phyloP scores from a whole-genome alignment of 2,329 filamentous ascomycete species.

The Ophiocordyceps camponoti-leonardi region DNA sequence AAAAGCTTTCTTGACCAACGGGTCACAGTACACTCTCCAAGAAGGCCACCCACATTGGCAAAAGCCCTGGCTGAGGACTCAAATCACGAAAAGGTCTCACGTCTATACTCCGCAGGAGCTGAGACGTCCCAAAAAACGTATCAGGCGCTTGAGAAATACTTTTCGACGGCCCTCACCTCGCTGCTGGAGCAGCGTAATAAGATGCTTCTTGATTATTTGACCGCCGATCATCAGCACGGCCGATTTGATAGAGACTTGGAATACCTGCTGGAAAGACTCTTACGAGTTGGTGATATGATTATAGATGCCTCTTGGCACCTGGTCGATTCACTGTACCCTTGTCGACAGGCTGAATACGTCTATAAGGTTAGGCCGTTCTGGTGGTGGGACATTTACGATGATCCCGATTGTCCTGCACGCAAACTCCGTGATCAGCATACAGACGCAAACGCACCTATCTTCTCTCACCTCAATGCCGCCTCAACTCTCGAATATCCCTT shows the following conservation, averaged over 20 bases:
- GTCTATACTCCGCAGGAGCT: slow-evolving; percentile 10
- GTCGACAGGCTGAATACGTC: slow-evolving; percentile 14
- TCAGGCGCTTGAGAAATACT: slow-evolving; percentile 13
- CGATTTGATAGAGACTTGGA: slow-evolving; percentile 2
- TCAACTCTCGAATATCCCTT: slow-evolving; percentile 15
- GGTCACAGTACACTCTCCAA: slow-evolving; percentile 18
- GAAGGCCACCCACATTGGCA: slow-evolving; percentile 12
- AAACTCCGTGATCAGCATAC: slow-evolving; percentile 12
- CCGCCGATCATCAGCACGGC: not conserved
- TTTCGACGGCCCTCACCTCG: slow-evolving; percentile 10
- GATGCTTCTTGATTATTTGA: slow-evolving; percentile 5
- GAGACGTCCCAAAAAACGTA: slow-evolving; percentile 8
- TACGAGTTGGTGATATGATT: slow-evolving; percentile 16
- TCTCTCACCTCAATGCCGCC: slow-evolving; percentile 12
- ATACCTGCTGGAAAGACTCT: slow-evolving; percentile 5
- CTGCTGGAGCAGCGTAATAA: slow-evolving; percentile 4
- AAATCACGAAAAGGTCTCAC: slow-evolving; percentile 13
- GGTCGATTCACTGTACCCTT: slow-evolving; percentile 16
- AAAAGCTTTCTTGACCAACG: slow-evolving; percentile 36
- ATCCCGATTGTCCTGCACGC: slow-evolving; percentile 13
- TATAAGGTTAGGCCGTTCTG: slow-evolving; percentile 19
- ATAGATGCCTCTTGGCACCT: slow-evolving; percentile 20
- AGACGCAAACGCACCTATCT: slow-evolving; percentile 8
- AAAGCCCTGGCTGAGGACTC: slow-evolving; percentile 15
- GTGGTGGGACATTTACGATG: slow-evolving; percentile 22